phyloP scores from a whole-genome alignment of 805 yeast species.

The Cyberlindnera mrakii region DNA sequence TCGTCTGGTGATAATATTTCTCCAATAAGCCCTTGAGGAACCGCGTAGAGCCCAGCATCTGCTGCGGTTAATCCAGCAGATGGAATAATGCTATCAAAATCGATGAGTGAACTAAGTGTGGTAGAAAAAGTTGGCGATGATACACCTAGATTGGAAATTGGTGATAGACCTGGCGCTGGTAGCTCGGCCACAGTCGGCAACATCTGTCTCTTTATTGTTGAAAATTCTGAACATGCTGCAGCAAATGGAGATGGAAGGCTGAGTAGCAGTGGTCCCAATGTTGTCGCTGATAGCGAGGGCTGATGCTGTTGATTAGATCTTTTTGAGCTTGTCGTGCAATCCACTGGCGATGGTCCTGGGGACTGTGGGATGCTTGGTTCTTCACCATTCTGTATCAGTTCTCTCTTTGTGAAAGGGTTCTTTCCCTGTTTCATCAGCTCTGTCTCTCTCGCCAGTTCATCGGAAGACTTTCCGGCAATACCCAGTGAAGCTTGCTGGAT shows the following conservation, averaged over 20 bases:
- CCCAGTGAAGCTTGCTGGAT: constrained; percentile 51
- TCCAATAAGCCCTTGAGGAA: constrained; percentile 7
- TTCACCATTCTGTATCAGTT: neutral
- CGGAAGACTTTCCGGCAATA: constrained; percentile 47
- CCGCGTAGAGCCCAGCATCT: constrained; percentile 4
- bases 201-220: neutral
- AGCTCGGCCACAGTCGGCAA: neutral
- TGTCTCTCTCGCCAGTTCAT: constrained; percentile 36
- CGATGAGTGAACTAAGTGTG: constrained; percentile 19
- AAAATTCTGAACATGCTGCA: neutral
- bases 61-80: constrained; percentile 16
- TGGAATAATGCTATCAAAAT: constrained; percentile 17
- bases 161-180: neutral
- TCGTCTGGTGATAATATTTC: neutral
- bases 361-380: neutral
- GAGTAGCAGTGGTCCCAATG: neutral
- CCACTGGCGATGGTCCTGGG: neutral
- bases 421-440: constrained; percentile 32
- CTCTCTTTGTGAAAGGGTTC: constrained; percentile 33
- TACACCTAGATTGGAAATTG: neutral
- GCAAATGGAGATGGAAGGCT: constrained; percentile 4
- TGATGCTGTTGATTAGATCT: neutral
- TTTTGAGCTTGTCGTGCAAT: neutral
- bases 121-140: constrained; percentile 17
- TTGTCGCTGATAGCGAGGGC: neutral